Conservation (phyloP, 2,329 filamentous ascomycete genomes). For the Apiospora koreana region DNA sequence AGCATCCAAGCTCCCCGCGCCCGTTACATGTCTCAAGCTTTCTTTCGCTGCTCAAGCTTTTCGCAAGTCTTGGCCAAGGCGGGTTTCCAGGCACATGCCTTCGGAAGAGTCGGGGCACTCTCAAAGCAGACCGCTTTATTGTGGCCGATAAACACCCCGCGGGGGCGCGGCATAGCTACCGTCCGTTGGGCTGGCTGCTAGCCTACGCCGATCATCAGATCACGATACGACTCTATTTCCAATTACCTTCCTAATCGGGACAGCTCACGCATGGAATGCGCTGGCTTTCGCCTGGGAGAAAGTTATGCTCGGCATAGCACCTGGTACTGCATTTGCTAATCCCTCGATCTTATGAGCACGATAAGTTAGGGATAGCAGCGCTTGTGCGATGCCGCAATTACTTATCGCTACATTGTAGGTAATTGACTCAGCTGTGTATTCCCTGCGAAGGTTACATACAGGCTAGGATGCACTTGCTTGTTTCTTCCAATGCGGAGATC, state of each 20-base stretch:
- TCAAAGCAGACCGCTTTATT: background rate
- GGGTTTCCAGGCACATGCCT: background rate
- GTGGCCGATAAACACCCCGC: background rate
- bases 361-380: background rate
- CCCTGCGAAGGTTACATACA: background rate
- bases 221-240: background rate
- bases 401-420: background rate
- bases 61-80: background rate
- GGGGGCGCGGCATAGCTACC: background rate
- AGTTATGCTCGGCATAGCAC: no score
- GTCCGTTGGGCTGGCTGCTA: background rate
- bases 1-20: background rate
- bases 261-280: background rate
- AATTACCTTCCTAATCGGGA: slow-evolving; percentile 1
- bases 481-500: background rate
- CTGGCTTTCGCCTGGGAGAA: background rate
- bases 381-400: background rate
- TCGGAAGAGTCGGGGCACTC: background rate
- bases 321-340: no score
- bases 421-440: background rate
- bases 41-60: background rate
- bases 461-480: background rate
- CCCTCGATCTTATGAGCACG: no score
- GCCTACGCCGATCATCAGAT: slow-evolving; percentile 1
- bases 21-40: background rate